Evolutionary conservation across 2,329 filamentous ascomycete species (phyloP).

Genomic region (Calonectria pseudoreteaudii): DNA sequence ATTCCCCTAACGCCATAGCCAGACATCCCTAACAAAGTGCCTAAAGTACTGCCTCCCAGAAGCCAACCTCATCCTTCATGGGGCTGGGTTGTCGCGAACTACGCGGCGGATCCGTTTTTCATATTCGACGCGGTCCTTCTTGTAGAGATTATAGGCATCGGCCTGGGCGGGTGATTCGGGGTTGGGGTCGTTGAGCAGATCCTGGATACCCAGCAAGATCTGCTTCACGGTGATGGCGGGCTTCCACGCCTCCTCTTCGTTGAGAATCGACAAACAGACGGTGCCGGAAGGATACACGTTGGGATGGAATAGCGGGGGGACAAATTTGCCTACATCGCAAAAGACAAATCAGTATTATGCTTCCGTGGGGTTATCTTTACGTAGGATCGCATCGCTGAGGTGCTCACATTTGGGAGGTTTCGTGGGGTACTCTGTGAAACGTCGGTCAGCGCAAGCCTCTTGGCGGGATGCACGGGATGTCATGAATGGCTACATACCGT

Average conservation of each 20-base stretch:
- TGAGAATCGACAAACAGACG: constrained; percentile 95
- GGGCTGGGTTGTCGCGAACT: constrained; percentile 89
- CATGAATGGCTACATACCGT: constrained; percentile 72
- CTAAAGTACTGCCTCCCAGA: constrained; percentile 28
- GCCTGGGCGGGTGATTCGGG: constrained; percentile 97
- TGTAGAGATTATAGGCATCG: constrained; percentile 96
- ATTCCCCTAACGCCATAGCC: constrained; percentile 48
- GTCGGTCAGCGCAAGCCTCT: constrained; percentile 30
- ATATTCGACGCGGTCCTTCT: constrained; percentile 88
- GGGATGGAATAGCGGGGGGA: constrained; percentile 94
- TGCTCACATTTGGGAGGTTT: constrained; percentile 96
- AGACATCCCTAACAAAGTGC: constrained; percentile 35
- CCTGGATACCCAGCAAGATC: constrained; percentile 95
- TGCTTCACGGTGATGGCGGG: constrained; percentile 99
- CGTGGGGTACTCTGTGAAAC: constrained; percentile 86
- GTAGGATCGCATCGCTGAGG: not conserved
- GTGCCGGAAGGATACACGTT: constrained; percentile 99
- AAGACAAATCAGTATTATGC: constrained; percentile 26
- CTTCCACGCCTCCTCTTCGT: constrained; percentile 99
- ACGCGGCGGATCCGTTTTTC: constrained; percentile 88
- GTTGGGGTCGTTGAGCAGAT: constrained; percentile 95
- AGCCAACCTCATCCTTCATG: constrained; percentile 54
- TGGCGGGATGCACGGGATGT: not conserved
- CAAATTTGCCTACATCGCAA: constrained; percentile 85
- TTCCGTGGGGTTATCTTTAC: not conserved